Evolutionary conservation across 306 rosid species (phyloP).

Genomic region (Leucaena leucocephala): DNA sequence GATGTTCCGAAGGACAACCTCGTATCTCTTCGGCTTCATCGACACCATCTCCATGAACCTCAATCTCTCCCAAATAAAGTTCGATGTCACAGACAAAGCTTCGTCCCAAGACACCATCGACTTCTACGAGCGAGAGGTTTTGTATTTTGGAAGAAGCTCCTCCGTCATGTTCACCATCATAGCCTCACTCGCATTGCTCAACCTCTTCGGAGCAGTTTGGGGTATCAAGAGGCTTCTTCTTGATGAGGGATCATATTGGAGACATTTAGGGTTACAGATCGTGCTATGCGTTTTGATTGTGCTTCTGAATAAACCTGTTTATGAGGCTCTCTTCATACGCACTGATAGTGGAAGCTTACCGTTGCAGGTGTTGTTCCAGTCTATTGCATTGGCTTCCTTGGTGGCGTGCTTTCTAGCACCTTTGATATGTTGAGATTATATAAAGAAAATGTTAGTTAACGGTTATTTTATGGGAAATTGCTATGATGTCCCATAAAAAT

Average conservation of each 20-base stretch:
- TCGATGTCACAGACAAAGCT: conserved; percentile 54
- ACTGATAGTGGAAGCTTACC: conserved; percentile 53
- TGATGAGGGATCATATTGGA: too few relatives aligned
- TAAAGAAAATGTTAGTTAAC: too few relatives aligned
- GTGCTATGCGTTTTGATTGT: too few relatives aligned
- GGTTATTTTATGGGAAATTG: too few relatives aligned
- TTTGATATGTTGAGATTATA: background rate
- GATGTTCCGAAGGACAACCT: conserved; percentile 54
- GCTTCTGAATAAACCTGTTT: conserved; percentile 21
- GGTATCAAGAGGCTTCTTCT: conserved; percentile 40
- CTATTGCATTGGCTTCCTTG: conserved; percentile 47
- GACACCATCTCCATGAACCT: conserved; percentile 46
- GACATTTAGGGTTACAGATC: too few relatives aligned
- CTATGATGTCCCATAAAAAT: too few relatives aligned
- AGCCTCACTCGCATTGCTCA: conserved; percentile 58
- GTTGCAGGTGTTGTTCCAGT: conserved; percentile 46
- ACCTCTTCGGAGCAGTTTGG: conserved; percentile 44
- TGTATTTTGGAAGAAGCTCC: conserved; percentile 72
- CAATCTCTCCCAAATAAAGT: conserved; percentile 54
- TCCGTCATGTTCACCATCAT: conserved; percentile 42
- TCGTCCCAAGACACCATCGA: conserved; percentile 47
- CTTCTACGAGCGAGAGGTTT: conserved; percentile 55
- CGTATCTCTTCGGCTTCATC: conserved; percentile 55
- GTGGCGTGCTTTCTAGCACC: conserved; percentile 36
- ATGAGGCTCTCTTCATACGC: conserved; percentile 65